Evolutionary conservation across 2,329 filamentous ascomycete genomes (phyloP), one percentile per base, ranked within the genome.

Genomic region (Huntiella savannae): DNA sequence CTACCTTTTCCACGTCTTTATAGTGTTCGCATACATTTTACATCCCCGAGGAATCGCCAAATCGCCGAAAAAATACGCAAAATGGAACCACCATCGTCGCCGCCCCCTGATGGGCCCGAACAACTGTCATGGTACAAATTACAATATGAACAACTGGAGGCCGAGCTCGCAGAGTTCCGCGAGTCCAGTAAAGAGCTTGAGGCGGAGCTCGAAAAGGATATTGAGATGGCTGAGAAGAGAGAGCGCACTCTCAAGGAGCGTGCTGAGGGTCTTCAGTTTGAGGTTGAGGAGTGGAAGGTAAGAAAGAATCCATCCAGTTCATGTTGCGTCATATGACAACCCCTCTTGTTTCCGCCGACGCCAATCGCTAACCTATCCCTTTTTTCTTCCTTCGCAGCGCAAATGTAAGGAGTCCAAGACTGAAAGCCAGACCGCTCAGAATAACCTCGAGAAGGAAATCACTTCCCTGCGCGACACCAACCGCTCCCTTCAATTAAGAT

Each of bases 221-320:
- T 98, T 48, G 88, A 96, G 56, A 81, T 84, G 39, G 87, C 87
- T 39, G 91, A 98, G 68, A 93, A 93, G 67, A 76, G 86, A 55
- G 88, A 96, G 65, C 75, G 86, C 52, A 69, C 77, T 53, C 64
- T 95, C 55, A 79, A 87, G 60, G 81, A 93, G 61, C 93, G 88
- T 66, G 81, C 84, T 1, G 88, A 96, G 61, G 73, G 70, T 34
- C 62, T 93, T 52, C 76, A 73, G 43, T 98, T 85, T 58, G 87
- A 96, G 61, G 87, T 91, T 1, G 86, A 96, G 49, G 91, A 98
- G 64, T 98, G 91, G 91, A 96, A 96, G 78, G 86, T 88, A 67
- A 62, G 73, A n/a, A 6, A 35, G 5, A n/a, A 7, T 16, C 40
- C 22, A 7, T 16, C 40, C 22, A 11, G 16, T 41, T 41, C 17